Evolutionary conservation across 306 rosid genomes (phyloP).

Genomic region (Prunus davidiana): DNA sequence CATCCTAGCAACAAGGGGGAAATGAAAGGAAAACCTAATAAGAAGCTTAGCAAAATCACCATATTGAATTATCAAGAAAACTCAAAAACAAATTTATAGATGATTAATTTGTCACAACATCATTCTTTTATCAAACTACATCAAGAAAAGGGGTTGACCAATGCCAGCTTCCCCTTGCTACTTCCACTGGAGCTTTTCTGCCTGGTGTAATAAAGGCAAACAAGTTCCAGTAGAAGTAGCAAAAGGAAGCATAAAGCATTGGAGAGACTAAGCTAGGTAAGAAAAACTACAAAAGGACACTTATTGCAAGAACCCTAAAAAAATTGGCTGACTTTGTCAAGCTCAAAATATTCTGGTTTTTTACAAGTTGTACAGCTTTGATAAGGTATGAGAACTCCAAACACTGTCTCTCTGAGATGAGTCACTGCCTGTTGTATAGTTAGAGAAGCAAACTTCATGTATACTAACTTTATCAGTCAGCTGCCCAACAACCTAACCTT

Average conservation of each 20-base stretch:
- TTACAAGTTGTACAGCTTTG: slow-evolving; percentile 33
- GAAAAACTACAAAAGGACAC: slow-evolving; percentile 9
- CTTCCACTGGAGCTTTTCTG: slow-evolving; percentile 88
- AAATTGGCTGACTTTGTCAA: slow-evolving; percentile 15
- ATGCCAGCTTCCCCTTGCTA: slow-evolving; percentile 95
- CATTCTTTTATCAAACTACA: slow-evolving; percentile 13
- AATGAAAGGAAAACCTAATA: background rate
- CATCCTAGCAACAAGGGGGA: too few species aligned
- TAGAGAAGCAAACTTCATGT: slow-evolving; percentile 22
- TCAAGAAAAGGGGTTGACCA: slow-evolving; percentile 34
- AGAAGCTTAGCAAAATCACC: background rate
- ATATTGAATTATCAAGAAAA: background rate
- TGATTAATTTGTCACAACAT: slow-evolving; percentile 2
- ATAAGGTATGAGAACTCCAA: slow-evolving; percentile 13
- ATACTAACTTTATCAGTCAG: slow-evolving; percentile 15
- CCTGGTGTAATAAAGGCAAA: slow-evolving; percentile 56
- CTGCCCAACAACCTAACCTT: slow-evolving; percentile 21
- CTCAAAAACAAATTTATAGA: background rate
- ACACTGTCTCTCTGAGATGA: slow-evolving; percentile 21
- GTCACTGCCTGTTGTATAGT: slow-evolving; percentile 19
- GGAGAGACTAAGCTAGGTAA: slow-evolving; percentile 12
- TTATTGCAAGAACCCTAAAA: background rate
- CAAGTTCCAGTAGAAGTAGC: slow-evolving; percentile 86
- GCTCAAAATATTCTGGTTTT: slow-evolving; percentile 17
- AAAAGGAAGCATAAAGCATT: slow-evolving; percentile 72